These are phyloP conservation scores for Suillus plorans DNA, from an alignment of 768 basidiomycete genomes.

Conservation along the genomic window DNA sequence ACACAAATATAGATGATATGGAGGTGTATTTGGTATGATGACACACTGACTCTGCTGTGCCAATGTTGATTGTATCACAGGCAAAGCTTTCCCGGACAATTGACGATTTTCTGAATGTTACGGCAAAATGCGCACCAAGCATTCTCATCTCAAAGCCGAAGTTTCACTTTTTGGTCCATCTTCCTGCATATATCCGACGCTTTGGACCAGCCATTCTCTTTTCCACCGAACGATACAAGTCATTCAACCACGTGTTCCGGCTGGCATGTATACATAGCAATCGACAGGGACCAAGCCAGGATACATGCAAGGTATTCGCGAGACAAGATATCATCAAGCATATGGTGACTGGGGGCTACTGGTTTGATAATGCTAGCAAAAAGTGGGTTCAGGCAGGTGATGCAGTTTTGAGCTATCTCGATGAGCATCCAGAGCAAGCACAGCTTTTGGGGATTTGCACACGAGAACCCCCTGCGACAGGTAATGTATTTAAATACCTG, in stretches of 20 bases:
- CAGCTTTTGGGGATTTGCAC: background rate
- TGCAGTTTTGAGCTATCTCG: background rate
- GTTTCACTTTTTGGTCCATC: constrained; percentile 32
- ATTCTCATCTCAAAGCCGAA: constrained; percentile 30
- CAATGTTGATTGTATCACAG: constrained; percentile 4
- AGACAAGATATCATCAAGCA: constrained; percentile 17
- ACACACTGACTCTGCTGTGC: background rate
- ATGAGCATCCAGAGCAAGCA: constrained; percentile 8
- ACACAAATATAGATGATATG: constrained; percentile 37
- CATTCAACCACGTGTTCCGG: constrained; percentile 27
- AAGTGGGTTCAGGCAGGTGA: constrained; percentile 8
- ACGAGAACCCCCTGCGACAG: background rate
- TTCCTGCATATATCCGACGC: constrained; percentile 22
- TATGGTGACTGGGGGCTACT: constrained; percentile 11
- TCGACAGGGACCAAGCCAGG: constrained; percentile 11
- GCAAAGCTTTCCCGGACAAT: constrained; percentile 19
- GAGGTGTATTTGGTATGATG: constrained; percentile 32
- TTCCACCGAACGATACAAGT: constrained; percentile 30
- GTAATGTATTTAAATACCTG: background rate
- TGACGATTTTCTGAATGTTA: constrained; percentile 17
- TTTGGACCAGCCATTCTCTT: constrained; percentile 32
- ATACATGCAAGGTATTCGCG: constrained; percentile 17
- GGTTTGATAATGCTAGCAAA: constrained; percentile 7
- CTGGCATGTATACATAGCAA: constrained; percentile 20
- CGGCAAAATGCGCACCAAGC: constrained; percentile 23